Evolutionary conservation across 208 protist species (phyloP).

Genomic region (Leishmania turanica): DNA sequence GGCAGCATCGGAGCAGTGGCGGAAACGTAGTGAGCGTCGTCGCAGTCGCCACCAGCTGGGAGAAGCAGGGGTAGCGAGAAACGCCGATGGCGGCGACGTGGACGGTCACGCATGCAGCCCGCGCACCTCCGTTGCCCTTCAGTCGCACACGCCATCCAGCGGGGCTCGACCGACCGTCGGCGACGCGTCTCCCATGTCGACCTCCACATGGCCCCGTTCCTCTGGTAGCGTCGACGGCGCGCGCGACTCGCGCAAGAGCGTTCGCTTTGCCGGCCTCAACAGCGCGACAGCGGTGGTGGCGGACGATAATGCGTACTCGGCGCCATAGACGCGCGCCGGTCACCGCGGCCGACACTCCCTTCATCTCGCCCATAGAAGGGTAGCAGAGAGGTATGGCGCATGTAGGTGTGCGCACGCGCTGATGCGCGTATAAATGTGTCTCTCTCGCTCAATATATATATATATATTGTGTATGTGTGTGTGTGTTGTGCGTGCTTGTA

Average conservation of each 20-base stretch:
- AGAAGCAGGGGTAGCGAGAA: not conserved
- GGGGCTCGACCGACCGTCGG: conserved; percentile 6
- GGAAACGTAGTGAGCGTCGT: conserved; percentile 2
- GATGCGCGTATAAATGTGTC: not conserved
- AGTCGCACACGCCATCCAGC: conserved; percentile 19
- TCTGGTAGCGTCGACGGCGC: not conserved
- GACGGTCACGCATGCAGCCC: not conserved
- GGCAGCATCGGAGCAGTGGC: conserved; percentile 12
- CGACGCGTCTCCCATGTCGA: conserved; percentile 1
- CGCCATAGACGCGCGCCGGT: not conserved
- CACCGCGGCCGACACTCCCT: not conserved
- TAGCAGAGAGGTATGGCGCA: not conserved
- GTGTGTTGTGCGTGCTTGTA: not conserved
- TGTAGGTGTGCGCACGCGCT: not conserved
- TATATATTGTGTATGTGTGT: not conserved
- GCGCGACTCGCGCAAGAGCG: not conserved
- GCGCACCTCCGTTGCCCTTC: conserved; percentile 2
- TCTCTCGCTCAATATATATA: no score
- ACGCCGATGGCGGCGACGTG: not conserved
- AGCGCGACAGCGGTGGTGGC: not conserved
- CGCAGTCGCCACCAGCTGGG: conserved; percentile 4
- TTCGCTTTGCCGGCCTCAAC: not conserved
- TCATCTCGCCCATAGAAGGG: not conserved
- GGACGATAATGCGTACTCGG: not conserved
- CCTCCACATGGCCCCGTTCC: not conserved